phyloP scores from a whole-genome alignment of 2,329 filamentous ascomycete genomes.

The Periconia macrospinosa region DNA sequence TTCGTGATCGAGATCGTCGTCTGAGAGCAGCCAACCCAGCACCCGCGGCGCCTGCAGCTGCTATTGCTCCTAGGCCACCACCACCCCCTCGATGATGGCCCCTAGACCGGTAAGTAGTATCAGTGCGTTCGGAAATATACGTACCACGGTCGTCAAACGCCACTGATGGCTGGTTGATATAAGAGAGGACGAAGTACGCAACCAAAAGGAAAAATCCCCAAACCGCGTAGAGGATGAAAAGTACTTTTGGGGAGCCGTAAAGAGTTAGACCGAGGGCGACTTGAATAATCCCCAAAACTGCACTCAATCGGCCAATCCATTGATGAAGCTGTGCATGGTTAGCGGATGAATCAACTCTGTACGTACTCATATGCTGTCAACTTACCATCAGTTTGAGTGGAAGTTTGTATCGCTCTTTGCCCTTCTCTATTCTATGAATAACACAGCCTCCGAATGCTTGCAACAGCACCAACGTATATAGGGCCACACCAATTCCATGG shows the following conservation, averaged over 20 bases:
- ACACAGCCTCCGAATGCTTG: slow-evolving; percentile 72
- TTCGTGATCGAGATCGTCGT: slow-evolving; percentile 45
- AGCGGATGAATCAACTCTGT: slow-evolving; percentile 6
- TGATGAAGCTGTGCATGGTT: slow-evolving; percentile 72
- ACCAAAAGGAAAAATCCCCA: slow-evolving; percentile 74
- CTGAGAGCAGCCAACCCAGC: slow-evolving; percentile 60
- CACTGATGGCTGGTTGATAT: slow-evolving; percentile 61
- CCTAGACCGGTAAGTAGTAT: slow-evolving; percentile 40
- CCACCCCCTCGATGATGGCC: slow-evolving; percentile 35
- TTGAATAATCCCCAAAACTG: slow-evolving; percentile 81
- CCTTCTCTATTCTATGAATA: slow-evolving; percentile 59
- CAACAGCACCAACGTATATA: slow-evolving; percentile 72
- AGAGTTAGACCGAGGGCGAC: slow-evolving; percentile 86
- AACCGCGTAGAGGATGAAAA: slow-evolving; percentile 84
- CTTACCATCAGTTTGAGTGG: slow-evolving; percentile 62
- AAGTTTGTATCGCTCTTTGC: slow-evolving; percentile 55
- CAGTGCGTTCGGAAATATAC: slow-evolving; percentile 59
- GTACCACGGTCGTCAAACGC: slow-evolving; percentile 60
- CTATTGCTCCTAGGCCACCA: slow-evolving; percentile 50
- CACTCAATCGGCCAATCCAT: slow-evolving; percentile 79
- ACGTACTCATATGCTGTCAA: neutral
- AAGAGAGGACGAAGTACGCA: slow-evolving; percentile 79
- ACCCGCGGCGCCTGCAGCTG: slow-evolving; percentile 59
- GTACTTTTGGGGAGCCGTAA: slow-evolving; percentile 82
- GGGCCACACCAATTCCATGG: slow-evolving; percentile 78